These are phyloP conservation scores for Linum trigynum DNA, from an alignment of 345 rosid genomes.

Conservation along the genomic window DNA sequence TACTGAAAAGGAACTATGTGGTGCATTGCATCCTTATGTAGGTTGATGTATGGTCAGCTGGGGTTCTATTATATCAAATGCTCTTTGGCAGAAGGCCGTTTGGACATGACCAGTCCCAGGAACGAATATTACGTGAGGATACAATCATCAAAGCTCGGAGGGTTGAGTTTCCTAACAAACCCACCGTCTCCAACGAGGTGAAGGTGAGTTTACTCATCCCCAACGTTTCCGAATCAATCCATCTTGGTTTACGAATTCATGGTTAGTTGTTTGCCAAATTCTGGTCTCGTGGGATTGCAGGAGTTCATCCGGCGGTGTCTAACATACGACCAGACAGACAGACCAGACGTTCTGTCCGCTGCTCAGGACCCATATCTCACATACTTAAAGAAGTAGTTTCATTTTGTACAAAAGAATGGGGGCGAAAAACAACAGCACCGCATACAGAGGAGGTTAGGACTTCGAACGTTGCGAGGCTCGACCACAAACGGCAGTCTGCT, in stretches of 20 bases:
- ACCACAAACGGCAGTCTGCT: too few species aligned
- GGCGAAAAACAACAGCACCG: background rate
- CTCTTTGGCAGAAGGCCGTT: constrained; percentile 89
- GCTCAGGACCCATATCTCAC: constrained; percentile 85
- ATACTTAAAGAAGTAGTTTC: constrained; percentile 44
- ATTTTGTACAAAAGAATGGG: background rate
- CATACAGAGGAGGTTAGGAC: background rate
- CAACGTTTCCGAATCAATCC: too few species aligned
- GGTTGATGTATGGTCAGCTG: constrained; percentile 99
- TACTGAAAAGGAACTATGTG: too few species aligned
- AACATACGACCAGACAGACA: constrained; percentile 77
- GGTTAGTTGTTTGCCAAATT: too few species aligned
- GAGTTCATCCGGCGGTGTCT: constrained; percentile 88
- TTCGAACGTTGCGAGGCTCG: too few species aligned
- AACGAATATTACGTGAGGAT: constrained; percentile 86
- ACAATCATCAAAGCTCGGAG: constrained; percentile 93
- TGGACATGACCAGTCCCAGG: constrained; percentile 98
- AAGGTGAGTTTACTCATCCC: constrained; percentile 40
- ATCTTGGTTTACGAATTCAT: background rate
- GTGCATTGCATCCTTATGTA: constrained; percentile 18
- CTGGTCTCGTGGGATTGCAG: constrained; percentile 28
- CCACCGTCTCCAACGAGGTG: constrained; percentile 82
- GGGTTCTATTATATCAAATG: constrained; percentile 91
- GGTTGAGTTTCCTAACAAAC: constrained; percentile 93
- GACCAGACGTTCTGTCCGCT: constrained; percentile 78